phyloP scores from a whole-genome alignment of 768 basidiomycete species.

The Trichaptum fuscoviolaceum region DNA sequence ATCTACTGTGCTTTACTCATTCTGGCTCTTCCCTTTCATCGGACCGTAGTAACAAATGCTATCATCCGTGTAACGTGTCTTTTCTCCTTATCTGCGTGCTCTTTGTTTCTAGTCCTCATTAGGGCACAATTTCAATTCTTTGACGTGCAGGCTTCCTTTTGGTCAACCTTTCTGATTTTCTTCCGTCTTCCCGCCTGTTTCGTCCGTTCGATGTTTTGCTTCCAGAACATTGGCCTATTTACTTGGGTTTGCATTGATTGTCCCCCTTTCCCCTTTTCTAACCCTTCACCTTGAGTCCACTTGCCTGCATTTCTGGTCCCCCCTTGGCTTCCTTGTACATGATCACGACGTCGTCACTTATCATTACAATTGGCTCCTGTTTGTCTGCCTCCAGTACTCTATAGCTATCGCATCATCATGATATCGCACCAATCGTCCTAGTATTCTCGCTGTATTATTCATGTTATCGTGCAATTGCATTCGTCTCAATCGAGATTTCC shows the following conservation, averaged over 20 bases:
- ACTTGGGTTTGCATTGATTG: slow-evolving; percentile 1
- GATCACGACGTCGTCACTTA: not conserved
- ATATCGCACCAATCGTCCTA: not conserved
- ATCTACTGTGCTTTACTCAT: not conserved
- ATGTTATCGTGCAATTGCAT: slow-evolving; percentile 1
- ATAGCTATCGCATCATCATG: not conserved
- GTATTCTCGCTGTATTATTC: not conserved
- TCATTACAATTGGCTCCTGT: not conserved
- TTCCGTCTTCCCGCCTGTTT: not conserved
- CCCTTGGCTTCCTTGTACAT: not conserved
- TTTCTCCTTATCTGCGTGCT: not conserved
- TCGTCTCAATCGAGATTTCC: not conserved
- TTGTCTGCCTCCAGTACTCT: not conserved
- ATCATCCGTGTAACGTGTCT: not conserved
- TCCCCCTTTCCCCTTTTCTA: not conserved
- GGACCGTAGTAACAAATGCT: not conserved
- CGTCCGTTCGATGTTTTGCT: not conserved
- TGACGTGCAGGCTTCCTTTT: slow-evolving; percentile 1
- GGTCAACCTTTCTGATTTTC: not conserved
- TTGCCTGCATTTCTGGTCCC: not conserved
- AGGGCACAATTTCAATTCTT: not conserved
- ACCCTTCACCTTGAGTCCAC: not conserved
- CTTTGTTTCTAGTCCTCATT: not conserved
- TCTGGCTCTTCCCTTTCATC: not conserved
- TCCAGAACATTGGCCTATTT: not conserved